phyloP scores from a whole-genome alignment of 768 basidiomycete genomes.

The Kwoniella sp. region DNA sequence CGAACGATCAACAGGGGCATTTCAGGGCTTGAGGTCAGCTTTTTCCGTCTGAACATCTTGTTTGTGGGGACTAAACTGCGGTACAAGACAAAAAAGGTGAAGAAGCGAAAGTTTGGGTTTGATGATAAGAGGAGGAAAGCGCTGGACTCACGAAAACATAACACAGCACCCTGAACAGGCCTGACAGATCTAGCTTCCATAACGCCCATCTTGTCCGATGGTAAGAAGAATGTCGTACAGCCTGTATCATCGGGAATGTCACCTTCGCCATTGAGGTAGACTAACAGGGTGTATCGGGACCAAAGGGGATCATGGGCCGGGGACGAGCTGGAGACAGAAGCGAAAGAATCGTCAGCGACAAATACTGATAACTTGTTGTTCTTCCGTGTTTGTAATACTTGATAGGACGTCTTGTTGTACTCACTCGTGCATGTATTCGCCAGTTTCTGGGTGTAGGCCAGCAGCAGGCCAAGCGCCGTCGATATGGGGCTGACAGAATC shows the following conservation, averaged over 20 bases:
- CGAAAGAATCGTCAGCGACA: neutral
- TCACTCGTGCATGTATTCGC: constrained; percentile 62
- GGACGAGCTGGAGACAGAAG: constrained; percentile 33
- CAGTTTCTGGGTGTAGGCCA: constrained; percentile 58
- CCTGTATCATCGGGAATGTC: constrained; percentile 58
- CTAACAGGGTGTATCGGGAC: constrained; percentile 61
- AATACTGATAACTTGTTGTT: too few species aligned
- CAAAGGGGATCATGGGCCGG: constrained; percentile 58
- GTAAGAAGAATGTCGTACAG: constrained; percentile 64
- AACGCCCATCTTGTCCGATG: constrained; percentile 58
- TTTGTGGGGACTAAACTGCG: too few species aligned
- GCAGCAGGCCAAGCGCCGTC: constrained; percentile 65
- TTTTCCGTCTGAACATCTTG: too few species aligned
- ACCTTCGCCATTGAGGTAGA: constrained; percentile 60
- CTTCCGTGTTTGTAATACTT: too few species aligned
- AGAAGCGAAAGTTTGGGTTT: too few species aligned
- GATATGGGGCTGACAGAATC: constrained; percentile 58
- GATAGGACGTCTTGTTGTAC: too few species aligned
- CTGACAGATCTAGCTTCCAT: constrained; percentile 61
- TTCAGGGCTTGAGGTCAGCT: constrained; percentile 8
- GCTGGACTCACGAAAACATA: constrained; percentile 59
- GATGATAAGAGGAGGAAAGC: too few species aligned
- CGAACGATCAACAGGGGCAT: neutral
- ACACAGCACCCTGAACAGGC: constrained; percentile 61
- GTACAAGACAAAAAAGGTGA: too few species aligned